Percentiles rank a stretch among this genome's conserved stretches.
Evolutionary conservation across 257 asterid genomes (phyloP).

Genomic region (Lycium barbarum): DNA sequence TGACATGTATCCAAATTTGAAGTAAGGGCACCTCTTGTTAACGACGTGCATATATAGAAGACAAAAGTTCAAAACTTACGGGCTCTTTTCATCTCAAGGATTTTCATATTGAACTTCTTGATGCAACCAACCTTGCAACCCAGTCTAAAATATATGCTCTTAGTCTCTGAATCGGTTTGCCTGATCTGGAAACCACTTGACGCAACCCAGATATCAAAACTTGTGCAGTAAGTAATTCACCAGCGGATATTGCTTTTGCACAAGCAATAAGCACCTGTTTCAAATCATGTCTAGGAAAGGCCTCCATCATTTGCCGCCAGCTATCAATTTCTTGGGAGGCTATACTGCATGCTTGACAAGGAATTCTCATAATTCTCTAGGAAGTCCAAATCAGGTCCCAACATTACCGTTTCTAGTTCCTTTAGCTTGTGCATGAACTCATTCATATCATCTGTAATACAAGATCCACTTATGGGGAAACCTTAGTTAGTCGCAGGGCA

Average conservation of each 20-base stretch:
- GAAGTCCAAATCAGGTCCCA: conserved; percentile 76
- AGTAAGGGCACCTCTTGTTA: conserved; percentile 79
- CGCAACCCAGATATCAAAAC: conserved; percentile 75
- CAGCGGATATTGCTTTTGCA: conserved; percentile 71
- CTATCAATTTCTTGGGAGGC: conserved; percentile 60
- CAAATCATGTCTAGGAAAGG: conserved; percentile 66
- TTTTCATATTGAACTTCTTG: conserved; percentile 70
- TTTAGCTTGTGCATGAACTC: conserved; percentile 65
- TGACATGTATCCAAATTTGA: conserved; percentile 90
- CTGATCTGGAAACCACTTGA: conserved; percentile 78
- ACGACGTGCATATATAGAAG: conserved; percentile 63
- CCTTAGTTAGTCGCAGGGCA: conserved; percentile 51
- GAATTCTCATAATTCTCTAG: conserved; percentile 45
- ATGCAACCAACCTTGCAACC: conserved; percentile 65
- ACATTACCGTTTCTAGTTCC: conserved; percentile 76
- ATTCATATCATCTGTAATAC: conserved; percentile 52
- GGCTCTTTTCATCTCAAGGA: conserved; percentile 67
- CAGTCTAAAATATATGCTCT: conserved; percentile 94
- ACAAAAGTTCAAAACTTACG: conserved; percentile 67
- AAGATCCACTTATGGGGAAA: conserved; percentile 59
- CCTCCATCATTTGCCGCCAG: conserved; percentile 74
- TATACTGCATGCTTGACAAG: conserved; percentile 16
- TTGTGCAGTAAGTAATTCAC: conserved; percentile 61
- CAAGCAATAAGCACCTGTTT: conserved; percentile 78
- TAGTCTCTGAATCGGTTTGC: conserved; percentile 83